phyloP scores from a whole-genome alignment of 768 basidiomycete species.

The Suillus decipiens region DNA sequence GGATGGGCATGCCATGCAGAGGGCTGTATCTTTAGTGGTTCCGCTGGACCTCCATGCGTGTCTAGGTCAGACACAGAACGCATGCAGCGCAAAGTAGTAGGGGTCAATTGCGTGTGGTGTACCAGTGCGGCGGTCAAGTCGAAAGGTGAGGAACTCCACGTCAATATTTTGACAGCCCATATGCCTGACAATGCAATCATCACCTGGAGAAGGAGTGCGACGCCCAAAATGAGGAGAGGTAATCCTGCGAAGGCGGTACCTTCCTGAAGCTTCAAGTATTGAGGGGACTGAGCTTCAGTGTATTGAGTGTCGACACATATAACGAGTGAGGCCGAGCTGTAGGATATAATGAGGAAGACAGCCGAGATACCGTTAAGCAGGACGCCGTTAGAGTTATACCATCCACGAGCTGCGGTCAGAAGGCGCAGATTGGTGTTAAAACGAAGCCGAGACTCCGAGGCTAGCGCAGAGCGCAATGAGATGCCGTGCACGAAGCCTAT shows the following conservation, averaged over 20 bases:
- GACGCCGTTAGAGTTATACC: background rate
- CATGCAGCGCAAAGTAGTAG: conserved; percentile 28
- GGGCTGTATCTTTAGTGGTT: conserved; percentile 22
- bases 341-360: background rate
- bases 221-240: conserved; percentile 31
- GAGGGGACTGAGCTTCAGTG: too few relatives aligned
- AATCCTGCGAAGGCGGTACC: conserved; percentile 14
- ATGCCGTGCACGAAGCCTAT: conserved; percentile 30
- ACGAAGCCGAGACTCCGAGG: conserved; percentile 25
- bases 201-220: conserved; percentile 25
- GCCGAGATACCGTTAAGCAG: background rate
- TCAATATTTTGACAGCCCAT: conserved; percentile 25
- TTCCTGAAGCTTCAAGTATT: too few relatives aligned
- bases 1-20: conserved; percentile 32
- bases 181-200: conserved; percentile 26
- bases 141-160: conserved; percentile 36
- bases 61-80: conserved; percentile 17
- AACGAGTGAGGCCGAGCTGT: background rate
- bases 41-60: conserved; percentile 12
- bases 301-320: too few relatives aligned
- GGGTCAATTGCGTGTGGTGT: conserved; percentile 26
- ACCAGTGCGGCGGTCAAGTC: conserved; percentile 33
- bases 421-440: conserved; percentile 24
- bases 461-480: conserved; percentile 29
- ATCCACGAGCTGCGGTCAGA: conserved; percentile 21